Evolutionary conservation across 1,139 yeast species (phyloP).

Genomic region (Saccharomyces hybrid): DNA sequence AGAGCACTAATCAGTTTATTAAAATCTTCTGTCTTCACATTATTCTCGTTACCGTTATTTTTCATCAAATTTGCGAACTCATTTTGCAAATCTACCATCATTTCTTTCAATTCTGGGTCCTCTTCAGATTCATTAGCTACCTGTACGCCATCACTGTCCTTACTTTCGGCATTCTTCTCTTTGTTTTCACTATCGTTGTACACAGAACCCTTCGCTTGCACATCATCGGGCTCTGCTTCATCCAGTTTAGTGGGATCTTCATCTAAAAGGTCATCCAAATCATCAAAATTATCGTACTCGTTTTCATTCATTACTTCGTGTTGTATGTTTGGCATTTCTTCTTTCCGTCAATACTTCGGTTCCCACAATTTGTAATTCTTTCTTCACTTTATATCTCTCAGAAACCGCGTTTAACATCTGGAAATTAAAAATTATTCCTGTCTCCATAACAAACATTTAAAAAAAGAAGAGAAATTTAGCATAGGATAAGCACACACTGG

Average conservation of each 20-base stretch:
- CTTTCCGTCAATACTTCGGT: neutral
- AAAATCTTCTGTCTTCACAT: constrained; percentile 43
- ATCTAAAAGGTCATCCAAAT: constrained; percentile 65
- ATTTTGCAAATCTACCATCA: constrained; percentile 23
- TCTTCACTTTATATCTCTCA: neutral
- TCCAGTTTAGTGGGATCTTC: constrained; percentile 64
- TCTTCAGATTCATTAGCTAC: constrained; percentile 6
- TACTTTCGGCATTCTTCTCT: constrained; percentile 1
- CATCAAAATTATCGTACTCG: constrained; percentile 56
- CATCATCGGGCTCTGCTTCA: constrained; percentile 5
- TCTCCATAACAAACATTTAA: neutral
- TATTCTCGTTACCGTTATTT: constrained; percentile 19
- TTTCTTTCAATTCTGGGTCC: constrained; percentile 20
- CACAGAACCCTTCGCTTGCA: neutral
- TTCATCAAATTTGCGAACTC: constrained; percentile 24
- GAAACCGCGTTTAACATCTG: neutral
- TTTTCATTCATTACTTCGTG: constrained; percentile 10
- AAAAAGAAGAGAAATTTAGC: neutral
- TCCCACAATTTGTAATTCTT: neutral
- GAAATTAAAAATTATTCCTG: neutral
- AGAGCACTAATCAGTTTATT: constrained; percentile 48
- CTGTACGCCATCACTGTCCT: constrained; percentile 6
- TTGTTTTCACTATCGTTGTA: neutral
- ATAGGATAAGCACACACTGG: neutral
- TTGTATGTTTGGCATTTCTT: neutral